These are phyloP conservation scores for Letharia lupina DNA, from an alignment of 495 filamentous ascomycete species.

Conservation along the genomic window DNA sequence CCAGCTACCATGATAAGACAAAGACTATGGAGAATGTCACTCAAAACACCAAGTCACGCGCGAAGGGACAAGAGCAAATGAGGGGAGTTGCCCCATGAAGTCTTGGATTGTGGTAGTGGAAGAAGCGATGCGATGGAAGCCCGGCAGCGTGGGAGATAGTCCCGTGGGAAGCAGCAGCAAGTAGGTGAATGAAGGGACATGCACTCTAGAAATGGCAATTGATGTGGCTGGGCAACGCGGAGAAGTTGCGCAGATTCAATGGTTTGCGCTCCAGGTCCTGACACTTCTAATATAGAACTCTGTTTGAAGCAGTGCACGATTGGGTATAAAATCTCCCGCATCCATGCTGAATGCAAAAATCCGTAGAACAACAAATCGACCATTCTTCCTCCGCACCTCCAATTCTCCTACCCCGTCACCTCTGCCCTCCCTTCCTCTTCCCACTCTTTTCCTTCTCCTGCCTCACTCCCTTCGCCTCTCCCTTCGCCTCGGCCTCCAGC, in stretches of 20 bases:
- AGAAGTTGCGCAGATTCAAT: neutral
- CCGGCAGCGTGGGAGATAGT: neutral
- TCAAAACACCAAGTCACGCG: neutral
- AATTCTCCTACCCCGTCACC: neutral
- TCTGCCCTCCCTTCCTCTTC: conserved; percentile 23
- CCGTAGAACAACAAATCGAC: neutral
- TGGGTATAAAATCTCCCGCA: neutral
- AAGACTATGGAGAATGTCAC: neutral
- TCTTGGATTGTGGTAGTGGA: neutral
- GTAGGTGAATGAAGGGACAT: neutral
- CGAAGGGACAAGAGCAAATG: neutral
- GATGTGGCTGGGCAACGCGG: neutral
- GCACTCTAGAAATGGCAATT: neutral
- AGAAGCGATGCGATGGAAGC: no score
- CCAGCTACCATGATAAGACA: neutral
- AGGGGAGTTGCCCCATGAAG: neutral
- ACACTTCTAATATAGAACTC: neutral
- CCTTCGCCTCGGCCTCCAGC: conserved; percentile 26
- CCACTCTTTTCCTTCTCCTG: conserved; percentile 19
- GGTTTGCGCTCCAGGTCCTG: neutral
- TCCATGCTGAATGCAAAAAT: neutral
- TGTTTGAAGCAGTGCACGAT: neutral
- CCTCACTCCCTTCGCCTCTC: conserved; percentile 10
- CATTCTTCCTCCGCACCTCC: neutral
- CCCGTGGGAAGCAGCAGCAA: neutral